Base-by-base conservation (phyloP, 495 filamentous ascomycete species). In the Talaromyces wortmannii region DNA sequence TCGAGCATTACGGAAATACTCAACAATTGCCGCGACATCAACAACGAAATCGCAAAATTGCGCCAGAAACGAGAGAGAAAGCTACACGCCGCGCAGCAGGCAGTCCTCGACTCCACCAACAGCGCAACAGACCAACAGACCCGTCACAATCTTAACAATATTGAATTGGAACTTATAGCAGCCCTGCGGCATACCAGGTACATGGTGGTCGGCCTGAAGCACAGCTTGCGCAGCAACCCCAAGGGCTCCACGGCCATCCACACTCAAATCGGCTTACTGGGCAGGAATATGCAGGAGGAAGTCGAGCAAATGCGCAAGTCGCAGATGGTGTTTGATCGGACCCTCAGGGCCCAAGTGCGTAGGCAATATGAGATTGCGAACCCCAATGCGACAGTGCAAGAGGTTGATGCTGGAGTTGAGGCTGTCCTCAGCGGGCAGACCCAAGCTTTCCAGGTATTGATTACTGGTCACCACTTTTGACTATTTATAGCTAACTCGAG, bases 341-440 rank as follows among this genome's bases (percentile, higher is more conserved):
- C 83, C 60, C 75, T 86, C 4, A 73, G 81, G 52, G 81, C 80
- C 5, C 87, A 89, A 65, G 83, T 87, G 71, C 83, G 81, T 45
- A 77, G 90, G 48, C 88, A 91, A 62, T 90, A 89, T 68, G 78
- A 85, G 45, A 91, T 94, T 65, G 87, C 90, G 31, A 72, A 77
- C 45, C 88, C 89, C 7, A 82, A 91, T 50, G 86, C 87, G 12
- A 80, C 76, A 47, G 86, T 89, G 15, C 75, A 72, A 40, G 89
- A 94, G 65, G 79, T 92, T 16, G 73, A 75, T 43, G 75, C 81
- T 42, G 88, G 85, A 2, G 81, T 86, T 7, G 80, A 85, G 56
- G 80, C 83, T 62, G 78, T 81, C 6, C 74, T 76, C 11, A 73
- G 71, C 43, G 71, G 78, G 31, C 72, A 78, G 36, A 80, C 80